phyloP scores from a whole-genome alignment of 352 stramenopile genomes.

The Phytophthora megakarya region DNA sequence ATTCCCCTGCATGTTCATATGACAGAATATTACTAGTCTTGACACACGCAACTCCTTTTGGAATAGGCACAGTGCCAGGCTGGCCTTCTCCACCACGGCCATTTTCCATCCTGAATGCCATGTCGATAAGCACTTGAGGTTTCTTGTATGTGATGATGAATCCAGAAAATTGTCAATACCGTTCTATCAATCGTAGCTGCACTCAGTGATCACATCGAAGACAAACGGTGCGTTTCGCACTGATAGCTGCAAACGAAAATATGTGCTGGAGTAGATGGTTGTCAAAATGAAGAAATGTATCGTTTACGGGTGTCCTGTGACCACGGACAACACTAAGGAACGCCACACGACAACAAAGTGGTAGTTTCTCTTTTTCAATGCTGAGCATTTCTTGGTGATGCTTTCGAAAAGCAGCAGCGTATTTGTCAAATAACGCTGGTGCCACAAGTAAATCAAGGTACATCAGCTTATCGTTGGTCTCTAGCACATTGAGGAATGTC shows the following conservation, averaged over 20 bases:
- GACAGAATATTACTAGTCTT: not conserved
- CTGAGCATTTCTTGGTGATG: slow-evolving; percentile 33
- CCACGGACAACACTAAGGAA: slow-evolving; percentile 34
- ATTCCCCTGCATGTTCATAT: not conserved
- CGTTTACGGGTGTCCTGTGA: slow-evolving; percentile 10
- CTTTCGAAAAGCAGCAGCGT: slow-evolving; percentile 18
- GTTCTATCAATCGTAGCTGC: not conserved
- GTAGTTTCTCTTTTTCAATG: slow-evolving; percentile 38
- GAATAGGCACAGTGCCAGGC: not conserved
- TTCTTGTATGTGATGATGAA: not conserved
- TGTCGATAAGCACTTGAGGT: no score
- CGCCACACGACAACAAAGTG: slow-evolving; percentile 24
- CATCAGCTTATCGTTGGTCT: slow-evolving; percentile 35
- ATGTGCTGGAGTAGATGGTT: slow-evolving; percentile 28
- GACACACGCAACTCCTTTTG: not conserved
- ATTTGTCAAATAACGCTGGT: slow-evolving; percentile 28
- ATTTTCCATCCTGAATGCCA: not conserved
- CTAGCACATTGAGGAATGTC: slow-evolving; percentile 26
- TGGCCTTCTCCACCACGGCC: not conserved
- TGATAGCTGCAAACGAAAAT: slow-evolving; percentile 33
- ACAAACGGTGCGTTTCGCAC: slow-evolving; percentile 33
- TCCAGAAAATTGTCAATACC: not conserved
- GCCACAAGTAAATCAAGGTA: slow-evolving; percentile 34
- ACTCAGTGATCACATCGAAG: slow-evolving; percentile 33
- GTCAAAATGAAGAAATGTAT: slow-evolving; percentile 24